Base-by-base conservation (phyloP, 1,139 yeast genomes). In the Blastobotrys aristatus region DNA sequence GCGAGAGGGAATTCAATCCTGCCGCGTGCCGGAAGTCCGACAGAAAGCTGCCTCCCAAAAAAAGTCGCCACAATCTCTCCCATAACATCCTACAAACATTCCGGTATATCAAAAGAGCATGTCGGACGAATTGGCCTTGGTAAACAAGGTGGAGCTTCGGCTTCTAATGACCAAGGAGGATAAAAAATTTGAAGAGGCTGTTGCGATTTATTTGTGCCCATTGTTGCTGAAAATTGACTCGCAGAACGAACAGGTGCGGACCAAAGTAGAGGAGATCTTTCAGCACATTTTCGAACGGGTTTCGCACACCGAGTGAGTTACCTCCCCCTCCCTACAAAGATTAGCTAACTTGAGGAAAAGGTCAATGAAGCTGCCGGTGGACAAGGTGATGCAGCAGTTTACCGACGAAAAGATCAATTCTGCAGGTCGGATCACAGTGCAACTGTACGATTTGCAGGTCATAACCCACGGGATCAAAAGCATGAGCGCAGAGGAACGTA, bases 141-240 rank as follows among this genome's bases (percentile, higher is more conserved):
- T 66, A 33, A 61, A 63, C 47, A 60, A 63, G 40, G 97, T 88
- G 1, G 98, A 92, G 66, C 76, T 92, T 43, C 72, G 90, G 44
- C 73, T 92, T 38, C 94, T 95, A 0, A 69, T 92, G 43, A 89
- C 97, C 0, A 79, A 77, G 47, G 71, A 80, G 1, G 86, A 83
- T 48, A 72, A 67, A 2, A 84, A 84, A 58, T 75, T 89, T 47
- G 82, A 85, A 58, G 64, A 73, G 6, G 69, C 83, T 11, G 64
- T 92, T 36, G 73, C 73, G 17, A 64, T 78, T 1, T 92, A 85
- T 61, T 71, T 92, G 42, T 74, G 89, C 2, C 97, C 98, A 1
- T 64, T 90, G 34, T 67, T 92, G 33, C 70, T 90, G 51, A 92
- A 92, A 61, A 73, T 90, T 50, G 78, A 84, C 3, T 88, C 97